These are phyloP conservation scores for Litsea cubeba DNA, from an alignment of 164 flowering plant genomes.

Conservation along the genomic window DNA sequence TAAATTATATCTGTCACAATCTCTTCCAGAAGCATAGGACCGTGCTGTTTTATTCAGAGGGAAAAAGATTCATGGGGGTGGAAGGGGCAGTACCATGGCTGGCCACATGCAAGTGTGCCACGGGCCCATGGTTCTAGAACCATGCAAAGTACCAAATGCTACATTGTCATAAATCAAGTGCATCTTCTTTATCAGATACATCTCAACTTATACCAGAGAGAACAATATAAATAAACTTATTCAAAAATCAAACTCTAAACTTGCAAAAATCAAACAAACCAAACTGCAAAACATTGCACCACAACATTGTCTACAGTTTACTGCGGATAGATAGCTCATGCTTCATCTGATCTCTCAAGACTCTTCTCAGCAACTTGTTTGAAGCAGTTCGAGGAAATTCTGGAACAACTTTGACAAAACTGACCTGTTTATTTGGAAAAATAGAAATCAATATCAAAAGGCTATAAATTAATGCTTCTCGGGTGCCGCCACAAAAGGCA, in stretches of 20 bases:
- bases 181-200: too few species aligned
- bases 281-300: neutral
- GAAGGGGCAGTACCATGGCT: too few species aligned
- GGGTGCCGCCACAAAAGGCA: neutral
- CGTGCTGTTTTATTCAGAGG: too few species aligned
- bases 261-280: neutral
- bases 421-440: constrained; percentile 48
- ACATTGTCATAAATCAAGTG: neutral
- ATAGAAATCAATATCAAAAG: neutral
- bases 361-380: constrained; percentile 79
- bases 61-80: too few species aligned
- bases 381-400: constrained; percentile 93
- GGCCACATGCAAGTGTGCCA: too few species aligned
- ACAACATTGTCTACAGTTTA: constrained; percentile 13
- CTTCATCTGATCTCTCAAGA: constrained; percentile 69
- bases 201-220: too few species aligned
- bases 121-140: neutral
- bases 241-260: neutral
- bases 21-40: too few species aligned
- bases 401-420: constrained; percentile 62
- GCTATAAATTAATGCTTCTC: neutral
- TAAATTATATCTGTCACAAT: too few species aligned
- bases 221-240: neutral
- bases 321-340: constrained; percentile 48
- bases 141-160: neutral